Base-by-base conservation (phyloP, 169 alveolate species). In the Perkinsus olseni region DNA sequence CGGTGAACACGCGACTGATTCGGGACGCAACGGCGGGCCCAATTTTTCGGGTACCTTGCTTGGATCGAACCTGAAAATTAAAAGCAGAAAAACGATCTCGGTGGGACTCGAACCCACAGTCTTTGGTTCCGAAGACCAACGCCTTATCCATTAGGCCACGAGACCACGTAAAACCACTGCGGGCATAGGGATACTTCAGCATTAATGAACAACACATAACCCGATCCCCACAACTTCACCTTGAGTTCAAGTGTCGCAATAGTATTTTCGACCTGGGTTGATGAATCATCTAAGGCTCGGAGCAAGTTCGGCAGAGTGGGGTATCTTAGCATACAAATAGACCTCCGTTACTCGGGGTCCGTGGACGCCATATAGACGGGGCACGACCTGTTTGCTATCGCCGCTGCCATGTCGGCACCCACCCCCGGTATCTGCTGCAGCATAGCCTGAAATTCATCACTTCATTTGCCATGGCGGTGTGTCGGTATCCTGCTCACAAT, bases 61-160 rank as follows among this genome's bases (percentile, higher is more conserved):
- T 62, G 28, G 82, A 62, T 1, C 82, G 31, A 62, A 62, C 31
- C 82, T 62, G 13, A 62, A 24, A 62, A 62, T 11, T 6, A n/a
- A 45, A 17, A 45, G 6, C 24, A 45, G 62, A 62, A 24, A 62
- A 62, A 28, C 82, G 82, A 62, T 62, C 82, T 62, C 97, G 97
- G 95, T 97, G 97, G 97, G 98, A 97, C 98, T 97, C 98, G 98
- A 97, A 97, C 98, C 98, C 98, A 97, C 98, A 97, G 96, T 97
- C 98, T 97, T 97, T 98, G 98, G 98, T 96, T 97, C 98, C 98
- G 98, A 95, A 97, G 98, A 97, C 98, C 98, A 98, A 97, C 98
- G 98, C 98, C 98, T 95, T 97, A 97, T 97, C 98, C 98, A 97
- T 97, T 97, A 95, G 98, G 98, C 98, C 97, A 97, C 98, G 97